These are phyloP conservation scores for Podaxis carcinomalis DNA, from an alignment of 768 basidiomycete species.

Conservation along the genomic window DNA sequence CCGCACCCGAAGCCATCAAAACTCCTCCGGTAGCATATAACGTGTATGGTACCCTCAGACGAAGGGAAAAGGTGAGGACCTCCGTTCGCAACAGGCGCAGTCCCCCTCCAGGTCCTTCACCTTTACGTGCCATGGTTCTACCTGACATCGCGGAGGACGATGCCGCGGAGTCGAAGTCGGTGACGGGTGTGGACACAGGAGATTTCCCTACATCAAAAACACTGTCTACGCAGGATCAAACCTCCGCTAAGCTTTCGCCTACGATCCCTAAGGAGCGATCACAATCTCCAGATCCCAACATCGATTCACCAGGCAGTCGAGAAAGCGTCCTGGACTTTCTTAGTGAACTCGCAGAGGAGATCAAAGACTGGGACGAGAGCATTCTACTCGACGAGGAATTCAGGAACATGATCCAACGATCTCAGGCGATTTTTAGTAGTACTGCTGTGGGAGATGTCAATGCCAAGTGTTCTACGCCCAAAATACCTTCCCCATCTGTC, in stretches of 20 bases:
- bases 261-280: background rate
- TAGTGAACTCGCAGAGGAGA: conserved; percentile 44
- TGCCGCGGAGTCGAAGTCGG: conserved; percentile 10
- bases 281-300: background rate
- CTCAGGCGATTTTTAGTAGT: conserved; percentile 14
- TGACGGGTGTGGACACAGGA: conserved; percentile 9
- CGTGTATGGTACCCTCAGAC: background rate
- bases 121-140: conserved; percentile 39
- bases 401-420: conserved; percentile 36
- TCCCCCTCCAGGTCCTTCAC: conserved; percentile 41
- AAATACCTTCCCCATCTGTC: background rate
- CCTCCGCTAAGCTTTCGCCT: background rate
- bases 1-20: background rate
- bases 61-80: conserved; percentile 7
- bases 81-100: conserved; percentile 28
- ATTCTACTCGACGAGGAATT: conserved; percentile 46
- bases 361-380: conserved; percentile 46
- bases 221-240: background rate
- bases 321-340: conserved; percentile 38
- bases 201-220: background rate
- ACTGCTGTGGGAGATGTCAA: conserved; percentile 1
- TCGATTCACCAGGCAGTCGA: conserved; percentile 2
- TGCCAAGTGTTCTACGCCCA: background rate
- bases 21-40: conserved; percentile 3
- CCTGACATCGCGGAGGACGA: conserved; percentile 26